These are phyloP conservation scores for Metschnikowia cubensis DNA, from an alignment of 805 yeast genomes.

Conservation along the genomic window DNA sequence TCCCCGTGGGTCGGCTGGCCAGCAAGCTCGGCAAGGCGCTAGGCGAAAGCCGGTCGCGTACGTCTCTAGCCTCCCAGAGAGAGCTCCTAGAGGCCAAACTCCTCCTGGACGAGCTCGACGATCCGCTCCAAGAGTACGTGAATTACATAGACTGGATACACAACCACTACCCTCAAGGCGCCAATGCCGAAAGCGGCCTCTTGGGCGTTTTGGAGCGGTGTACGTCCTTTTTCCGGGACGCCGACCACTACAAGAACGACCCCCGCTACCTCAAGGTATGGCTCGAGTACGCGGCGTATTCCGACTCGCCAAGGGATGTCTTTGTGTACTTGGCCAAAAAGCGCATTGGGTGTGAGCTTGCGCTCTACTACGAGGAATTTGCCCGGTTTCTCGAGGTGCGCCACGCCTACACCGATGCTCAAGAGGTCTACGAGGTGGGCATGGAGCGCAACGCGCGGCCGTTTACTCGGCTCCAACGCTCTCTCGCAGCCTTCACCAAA, in stretches of 20 bases:
- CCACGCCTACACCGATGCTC: conserved; percentile 51
- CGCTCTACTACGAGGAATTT: conserved; percentile 76
- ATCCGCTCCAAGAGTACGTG: conserved; percentile 74
- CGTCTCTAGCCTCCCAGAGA: conserved; percentile 25
- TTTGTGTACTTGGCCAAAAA: conserved; percentile 68
- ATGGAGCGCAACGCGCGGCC: conserved; percentile 66
- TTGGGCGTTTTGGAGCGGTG: conserved; percentile 65
- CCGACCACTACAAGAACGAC: conserved; percentile 70
- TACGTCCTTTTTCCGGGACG: conserved; percentile 63
- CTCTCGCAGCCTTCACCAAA: conserved; percentile 41
- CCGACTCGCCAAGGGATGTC: conserved; percentile 66
- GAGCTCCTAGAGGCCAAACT: conserved; percentile 26
- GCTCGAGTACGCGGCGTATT: conserved; percentile 68
- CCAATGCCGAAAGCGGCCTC: conserved; percentile 60
- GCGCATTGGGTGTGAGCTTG: conserved; percentile 62
- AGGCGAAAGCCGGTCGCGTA: conserved; percentile 7
- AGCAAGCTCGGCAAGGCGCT: conserved; percentile 47
- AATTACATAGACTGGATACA: conserved; percentile 74
- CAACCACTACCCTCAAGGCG: conserved; percentile 58
- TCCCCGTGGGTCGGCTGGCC: conserved; percentile 67
- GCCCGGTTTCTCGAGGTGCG: conserved; percentile 56
- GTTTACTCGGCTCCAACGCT: conserved; percentile 26
- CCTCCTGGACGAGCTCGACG: conserved; percentile 59
- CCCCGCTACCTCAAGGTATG: conserved; percentile 76
- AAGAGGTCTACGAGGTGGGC: conserved; percentile 56